Percentiles rank a stretch among this genome's conserved stretches.
Evolutionary conservation across 257 asterid species (phyloP).

Genomic region (Nicotiana otophora): DNA sequence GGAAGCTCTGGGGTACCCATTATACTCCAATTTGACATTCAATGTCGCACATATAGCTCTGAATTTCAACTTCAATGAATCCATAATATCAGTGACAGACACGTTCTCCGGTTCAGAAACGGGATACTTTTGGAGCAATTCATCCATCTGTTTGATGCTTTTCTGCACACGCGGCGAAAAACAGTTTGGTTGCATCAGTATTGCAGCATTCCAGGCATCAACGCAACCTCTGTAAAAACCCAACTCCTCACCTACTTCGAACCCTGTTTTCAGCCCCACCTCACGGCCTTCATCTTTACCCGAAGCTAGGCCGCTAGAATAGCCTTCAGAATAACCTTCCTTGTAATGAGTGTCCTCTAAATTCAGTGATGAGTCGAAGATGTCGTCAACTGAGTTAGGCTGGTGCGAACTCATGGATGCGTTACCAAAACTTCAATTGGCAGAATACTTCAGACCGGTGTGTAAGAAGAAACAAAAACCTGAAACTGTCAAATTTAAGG

Average conservation of each 20-base stretch:
- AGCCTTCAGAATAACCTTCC: constrained; percentile 55
- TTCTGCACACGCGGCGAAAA: constrained; percentile 36
- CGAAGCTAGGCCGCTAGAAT: constrained; percentile 44
- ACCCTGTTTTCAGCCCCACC: constrained; percentile 59
- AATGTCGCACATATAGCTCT: constrained; percentile 42
- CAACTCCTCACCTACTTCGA: constrained; percentile 54
- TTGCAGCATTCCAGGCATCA: constrained; percentile 47
- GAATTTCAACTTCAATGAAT: constrained; percentile 50
- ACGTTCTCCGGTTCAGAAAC: constrained; percentile 53
- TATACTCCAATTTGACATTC: constrained; percentile 38
- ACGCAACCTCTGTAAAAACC: constrained; percentile 62
- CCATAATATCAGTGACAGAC: constrained; percentile 38
- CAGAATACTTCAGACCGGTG: neutral
- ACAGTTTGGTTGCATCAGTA: constrained; percentile 39
- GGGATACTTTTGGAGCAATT: constrained; percentile 41
- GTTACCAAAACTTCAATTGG: neutral
- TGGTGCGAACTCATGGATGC: neutral
- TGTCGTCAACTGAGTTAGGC: constrained; percentile 27
- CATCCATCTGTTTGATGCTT: constrained; percentile 51
- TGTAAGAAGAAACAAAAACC: neutral
- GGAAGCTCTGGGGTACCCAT: neutral
- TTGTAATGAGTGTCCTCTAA: constrained; percentile 49
- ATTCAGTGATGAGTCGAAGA: constrained; percentile 43
- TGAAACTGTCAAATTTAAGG: neutral
- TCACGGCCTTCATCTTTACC: constrained; percentile 53